Evolutionary conservation across 257 asterid species (phyloP).

Genomic region (Capsicum baccatum): DNA sequence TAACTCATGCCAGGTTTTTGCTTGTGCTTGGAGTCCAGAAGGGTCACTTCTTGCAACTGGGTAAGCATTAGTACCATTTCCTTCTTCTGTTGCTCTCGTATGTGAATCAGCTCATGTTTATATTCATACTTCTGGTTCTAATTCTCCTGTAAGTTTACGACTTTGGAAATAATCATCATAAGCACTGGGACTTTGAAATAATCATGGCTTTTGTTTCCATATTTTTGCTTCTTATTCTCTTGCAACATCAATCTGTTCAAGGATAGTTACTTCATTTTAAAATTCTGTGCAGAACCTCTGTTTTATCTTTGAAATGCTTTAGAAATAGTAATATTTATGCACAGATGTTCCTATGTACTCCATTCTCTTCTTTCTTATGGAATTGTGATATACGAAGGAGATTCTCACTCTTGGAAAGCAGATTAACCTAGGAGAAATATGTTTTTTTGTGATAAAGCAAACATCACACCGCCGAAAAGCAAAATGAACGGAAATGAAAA

Average conservation of each 20-base stretch:
- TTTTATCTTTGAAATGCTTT: not conserved
- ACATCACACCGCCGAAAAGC: not conserved
- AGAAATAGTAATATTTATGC: not conserved
- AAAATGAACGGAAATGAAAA: not conserved
- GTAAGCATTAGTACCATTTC: constrained; percentile 49
- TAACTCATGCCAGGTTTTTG: constrained; percentile 72
- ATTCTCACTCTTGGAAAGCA: not conserved
- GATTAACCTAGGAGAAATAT: not conserved
- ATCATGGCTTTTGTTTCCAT: not conserved
- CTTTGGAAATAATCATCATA: not conserved
- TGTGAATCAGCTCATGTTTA: not conserved
- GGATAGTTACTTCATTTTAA: not conserved
- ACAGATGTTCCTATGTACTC: not conserved
- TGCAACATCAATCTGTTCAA: not conserved
- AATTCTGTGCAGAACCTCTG: not conserved
- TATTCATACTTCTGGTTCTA: not conserved
- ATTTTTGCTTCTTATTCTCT: not conserved
- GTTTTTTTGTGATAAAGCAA: not conserved
- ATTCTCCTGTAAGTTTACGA: not conserved
- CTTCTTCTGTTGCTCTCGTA: not conserved
- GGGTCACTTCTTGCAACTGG: constrained; percentile 98
- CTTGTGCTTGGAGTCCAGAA: constrained; percentile 92
- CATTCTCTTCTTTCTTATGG: constrained; percentile 4
- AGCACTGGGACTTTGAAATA: not conserved
- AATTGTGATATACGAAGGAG: not conserved